Conservation (phyloP, 2,329 filamentous ascomycete genomes). For the Ilyonectria destructans region DNA sequence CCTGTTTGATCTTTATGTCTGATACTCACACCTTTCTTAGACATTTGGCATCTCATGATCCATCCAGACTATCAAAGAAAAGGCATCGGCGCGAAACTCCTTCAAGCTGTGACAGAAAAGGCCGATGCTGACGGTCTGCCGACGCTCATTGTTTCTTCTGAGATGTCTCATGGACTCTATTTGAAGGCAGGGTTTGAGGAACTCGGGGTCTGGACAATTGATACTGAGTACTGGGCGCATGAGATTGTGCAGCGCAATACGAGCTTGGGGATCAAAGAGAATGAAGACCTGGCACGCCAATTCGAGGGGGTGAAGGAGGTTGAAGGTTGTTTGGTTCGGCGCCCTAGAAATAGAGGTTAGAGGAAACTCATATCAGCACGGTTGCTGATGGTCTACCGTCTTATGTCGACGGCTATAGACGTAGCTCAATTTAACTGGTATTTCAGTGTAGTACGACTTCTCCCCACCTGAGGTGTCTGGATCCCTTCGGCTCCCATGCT, state of each 20-base stretch:
- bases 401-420: too few species aligned
- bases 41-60: conserved; percentile 47
- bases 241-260: conserved; percentile 33
- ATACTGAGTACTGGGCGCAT: conserved; percentile 43
- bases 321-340: conserved; percentile 47
- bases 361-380: neutral
- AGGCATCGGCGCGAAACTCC: conserved; percentile 40
- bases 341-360: conserved; percentile 9
- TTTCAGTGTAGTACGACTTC: too few species aligned
- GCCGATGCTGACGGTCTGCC: conserved; percentile 36
- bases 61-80: conserved; percentile 42
- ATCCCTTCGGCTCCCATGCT: too few species aligned
- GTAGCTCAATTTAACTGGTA: too few species aligned
- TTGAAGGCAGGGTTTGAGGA: conserved; percentile 35
- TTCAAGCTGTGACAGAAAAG: conserved; percentile 33
- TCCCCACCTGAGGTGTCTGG: too few species aligned
- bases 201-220: conserved; percentile 38
- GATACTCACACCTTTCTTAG: conserved; percentile 27
- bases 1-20: neutral
- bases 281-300: conserved; percentile 19
- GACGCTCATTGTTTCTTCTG: conserved; percentile 38
- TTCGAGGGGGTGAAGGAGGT: conserved; percentile 40
- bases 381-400: too few species aligned
- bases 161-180: conserved; percentile 39
- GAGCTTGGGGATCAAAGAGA: conserved; percentile 21